phyloP scores from a whole-genome alignment of 2,329 filamentous ascomycete species.

The Gaeumannomyces tritici region DNA sequence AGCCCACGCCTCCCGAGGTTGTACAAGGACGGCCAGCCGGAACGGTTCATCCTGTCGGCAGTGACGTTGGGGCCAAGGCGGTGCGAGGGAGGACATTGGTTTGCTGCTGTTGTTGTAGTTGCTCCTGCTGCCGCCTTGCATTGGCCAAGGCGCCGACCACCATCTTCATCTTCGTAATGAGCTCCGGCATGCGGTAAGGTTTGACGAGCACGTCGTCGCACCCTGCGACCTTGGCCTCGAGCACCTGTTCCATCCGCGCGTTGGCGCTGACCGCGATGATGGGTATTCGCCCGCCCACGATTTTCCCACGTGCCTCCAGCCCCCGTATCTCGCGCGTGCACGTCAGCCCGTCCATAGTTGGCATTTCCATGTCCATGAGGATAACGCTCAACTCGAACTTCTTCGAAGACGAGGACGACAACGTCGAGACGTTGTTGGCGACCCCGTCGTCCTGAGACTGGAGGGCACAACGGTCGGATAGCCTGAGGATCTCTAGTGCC shows the following conservation, averaged over 20 bases:
- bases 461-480: constrained; percentile 15
- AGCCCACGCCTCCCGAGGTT: background rate
- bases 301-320: constrained; percentile 41
- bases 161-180: constrained; percentile 48
- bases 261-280: constrained; percentile 62
- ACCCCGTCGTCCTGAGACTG: constrained; percentile 1
- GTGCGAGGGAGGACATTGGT: background rate
- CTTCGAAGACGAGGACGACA: constrained; percentile 1
- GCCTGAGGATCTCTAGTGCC: constrained; percentile 37
- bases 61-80: background rate
- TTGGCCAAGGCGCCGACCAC: constrained; percentile 23
- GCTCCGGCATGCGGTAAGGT: constrained; percentile 55
- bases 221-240: constrained; percentile 38
- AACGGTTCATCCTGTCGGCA: background rate
- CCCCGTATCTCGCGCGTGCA: constrained; percentile 56
- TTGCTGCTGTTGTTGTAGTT: background rate
- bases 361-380: constrained; percentile 73
- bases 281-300: constrained; percentile 42
- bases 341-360: constrained; percentile 60
- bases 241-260: constrained; percentile 51
- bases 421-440: background rate
- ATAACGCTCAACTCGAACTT: constrained; percentile 45
- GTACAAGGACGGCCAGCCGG: background rate
- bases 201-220: constrained; percentile 63
- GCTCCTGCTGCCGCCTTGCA: background rate